A percentile compares a stretch with the other conserved stretches of the same genome.
Evolutionary conservation across 345 rosid species (phyloP).

Genomic region (Salix exigua): DNA sequence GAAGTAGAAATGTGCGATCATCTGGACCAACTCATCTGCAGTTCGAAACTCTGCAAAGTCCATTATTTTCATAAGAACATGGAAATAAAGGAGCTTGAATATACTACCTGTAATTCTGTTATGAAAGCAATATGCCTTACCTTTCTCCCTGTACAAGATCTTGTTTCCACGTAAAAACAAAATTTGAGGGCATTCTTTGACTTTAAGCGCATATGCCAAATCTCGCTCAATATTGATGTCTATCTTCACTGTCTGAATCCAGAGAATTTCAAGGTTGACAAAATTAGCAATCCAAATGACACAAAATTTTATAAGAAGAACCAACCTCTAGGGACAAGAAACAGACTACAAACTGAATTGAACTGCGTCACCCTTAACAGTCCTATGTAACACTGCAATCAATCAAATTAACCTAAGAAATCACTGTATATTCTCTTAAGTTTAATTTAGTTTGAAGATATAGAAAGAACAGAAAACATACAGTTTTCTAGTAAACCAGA

Average conservation of each 20-base stretch:
- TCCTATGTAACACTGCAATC: neutral
- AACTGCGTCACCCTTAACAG: neutral
- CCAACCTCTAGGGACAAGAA: neutral
- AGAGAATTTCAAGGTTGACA: slow-evolving; percentile 10
- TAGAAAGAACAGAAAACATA: neutral
- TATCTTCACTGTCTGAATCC: slow-evolving; percentile 71
- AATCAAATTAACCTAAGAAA: neutral
- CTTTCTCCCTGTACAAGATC: slow-evolving; percentile 75
- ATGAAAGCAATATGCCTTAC: slow-evolving; percentile 30
- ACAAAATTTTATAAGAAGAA: slow-evolving; percentile 4
- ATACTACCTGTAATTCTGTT: neutral
- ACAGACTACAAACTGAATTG: neutral
- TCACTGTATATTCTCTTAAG: neutral
- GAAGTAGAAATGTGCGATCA: slow-evolving; percentile 88
- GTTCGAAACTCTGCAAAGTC: slow-evolving; percentile 60
- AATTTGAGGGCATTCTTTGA: slow-evolving; percentile 72
- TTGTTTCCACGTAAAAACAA: slow-evolving; percentile 67
- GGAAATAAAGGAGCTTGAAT: neutral
- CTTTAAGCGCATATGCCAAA: slow-evolving; percentile 92
- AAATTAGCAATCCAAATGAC: neutral
- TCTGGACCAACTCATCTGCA: slow-evolving; percentile 73
- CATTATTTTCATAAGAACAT: slow-evolving; percentile 5
- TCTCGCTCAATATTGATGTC: slow-evolving; percentile 87
- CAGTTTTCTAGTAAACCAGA: neutral
- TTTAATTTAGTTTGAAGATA: neutral